Conservation (phyloP, 2,329 filamentous ascomycete species). For the Pochonia chlamydosporia region DNA sequence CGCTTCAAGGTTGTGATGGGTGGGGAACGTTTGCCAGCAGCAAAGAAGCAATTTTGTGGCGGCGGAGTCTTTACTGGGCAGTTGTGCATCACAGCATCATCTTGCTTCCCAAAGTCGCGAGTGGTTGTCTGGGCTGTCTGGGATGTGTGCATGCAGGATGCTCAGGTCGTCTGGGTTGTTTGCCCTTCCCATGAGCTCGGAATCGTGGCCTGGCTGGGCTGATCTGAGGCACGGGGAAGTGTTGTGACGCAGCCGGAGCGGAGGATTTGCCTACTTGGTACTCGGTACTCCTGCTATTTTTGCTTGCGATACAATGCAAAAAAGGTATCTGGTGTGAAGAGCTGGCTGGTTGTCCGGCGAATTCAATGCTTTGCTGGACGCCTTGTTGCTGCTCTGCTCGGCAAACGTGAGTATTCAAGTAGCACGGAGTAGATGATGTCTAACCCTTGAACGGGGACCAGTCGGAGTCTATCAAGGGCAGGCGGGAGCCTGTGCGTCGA, state of each 20-base stretch:
- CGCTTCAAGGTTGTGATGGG: neutral
- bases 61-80: neutral
- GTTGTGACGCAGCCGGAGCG: neutral
- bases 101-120: neutral
- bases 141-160: neutral
- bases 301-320: no score
- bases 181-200: neutral
- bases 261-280: neutral
- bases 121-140: neutral
- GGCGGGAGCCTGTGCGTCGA: no score
- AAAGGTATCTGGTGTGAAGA: no score
- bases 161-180: neutral
- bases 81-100: conserved; percentile 1
- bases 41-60: conserved; percentile 5
- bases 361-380: no score
- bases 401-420: no score
- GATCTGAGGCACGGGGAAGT: neutral
- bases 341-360: no score
- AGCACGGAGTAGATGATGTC: no score
- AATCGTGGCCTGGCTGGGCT: neutral
- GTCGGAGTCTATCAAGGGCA: no score
- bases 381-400: no score
- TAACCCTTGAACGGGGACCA: no score
- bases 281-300: no score
- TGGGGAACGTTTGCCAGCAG: neutral